Evolutionary conservation across 2,329 filamentous ascomycete species (phyloP).

Genomic region (Colletotrichum tropicicola): DNA sequence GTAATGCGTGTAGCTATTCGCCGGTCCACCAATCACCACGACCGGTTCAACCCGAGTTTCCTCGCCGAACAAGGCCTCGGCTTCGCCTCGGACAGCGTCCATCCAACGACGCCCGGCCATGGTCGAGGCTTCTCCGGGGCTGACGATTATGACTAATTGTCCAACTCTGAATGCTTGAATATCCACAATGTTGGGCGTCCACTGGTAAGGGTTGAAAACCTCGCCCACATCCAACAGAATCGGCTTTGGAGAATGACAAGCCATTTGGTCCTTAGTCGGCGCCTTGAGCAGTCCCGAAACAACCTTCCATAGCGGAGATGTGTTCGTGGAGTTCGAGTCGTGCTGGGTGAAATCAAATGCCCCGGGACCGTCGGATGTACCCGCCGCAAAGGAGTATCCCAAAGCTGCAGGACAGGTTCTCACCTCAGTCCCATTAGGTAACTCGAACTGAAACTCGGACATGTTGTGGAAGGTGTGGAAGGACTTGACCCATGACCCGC

Average conservation of each 20-base stretch:
- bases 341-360: conserved; percentile 91
- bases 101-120: conserved; percentile 93
- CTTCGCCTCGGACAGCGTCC: conserved; percentile 67
- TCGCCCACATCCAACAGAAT: conserved; percentile 89
- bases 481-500: conserved; percentile 74
- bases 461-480: conserved; percentile 87
- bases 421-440: conserved; percentile 76
- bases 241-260: conserved; percentile 83
- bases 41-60: conserved; percentile 60
- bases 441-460: conserved; percentile 74
- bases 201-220: conserved; percentile 77
- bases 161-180: conserved; percentile 85
- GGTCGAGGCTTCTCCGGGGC: conserved; percentile 87
- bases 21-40: conserved; percentile 85
- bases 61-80: conserved; percentile 50
- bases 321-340: conserved; percentile 73
- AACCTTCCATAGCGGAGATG: conserved; percentile 80
- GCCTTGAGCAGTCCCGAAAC: conserved; percentile 76
- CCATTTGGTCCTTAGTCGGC: conserved; percentile 73
- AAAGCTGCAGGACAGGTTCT: conserved; percentile 85
- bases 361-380: conserved; percentile 89
- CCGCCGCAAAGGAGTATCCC: conserved; percentile 89
- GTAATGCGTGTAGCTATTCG: conserved; percentile 88
- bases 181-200: conserved; percentile 90
- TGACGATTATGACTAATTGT: conserved; percentile 85